Conservation (phyloP, 768 basidiomycete genomes). For the Tylopilus intermedius region DNA sequence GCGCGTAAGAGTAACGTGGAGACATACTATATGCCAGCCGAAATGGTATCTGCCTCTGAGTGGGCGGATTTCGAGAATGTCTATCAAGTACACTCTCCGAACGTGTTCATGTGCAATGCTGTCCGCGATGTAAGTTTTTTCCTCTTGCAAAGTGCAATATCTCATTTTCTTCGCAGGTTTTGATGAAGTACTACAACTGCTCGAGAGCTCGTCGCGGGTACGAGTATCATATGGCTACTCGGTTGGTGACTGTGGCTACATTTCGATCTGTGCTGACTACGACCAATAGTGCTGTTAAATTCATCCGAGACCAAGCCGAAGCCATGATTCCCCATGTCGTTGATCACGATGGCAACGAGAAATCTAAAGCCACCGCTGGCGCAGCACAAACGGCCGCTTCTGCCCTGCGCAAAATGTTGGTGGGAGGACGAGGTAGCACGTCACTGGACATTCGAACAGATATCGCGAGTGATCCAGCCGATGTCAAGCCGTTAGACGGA, state of each 20-base stretch:
- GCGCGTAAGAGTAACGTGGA: slow-evolving; percentile 33
- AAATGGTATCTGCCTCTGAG: slow-evolving; percentile 62
- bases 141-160: not conserved
- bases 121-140: slow-evolving; percentile 65
- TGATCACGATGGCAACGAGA: slow-evolving; percentile 19
- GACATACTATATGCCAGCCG: slow-evolving; percentile 63
- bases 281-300: slow-evolving; percentile 65
- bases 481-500: slow-evolving; percentile 58
- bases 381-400: slow-evolving; percentile 65
- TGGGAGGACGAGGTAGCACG: slow-evolving; percentile 46
- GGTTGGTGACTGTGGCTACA: slow-evolving; percentile 40
- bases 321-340: slow-evolving; percentile 22
- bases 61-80: slow-evolving; percentile 86
- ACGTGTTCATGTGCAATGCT: slow-evolving; percentile 68
- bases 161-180: slow-evolving; percentile 47
- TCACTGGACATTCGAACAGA: slow-evolving; percentile 35
- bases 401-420: slow-evolving; percentile 61
- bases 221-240: slow-evolving; percentile 85
- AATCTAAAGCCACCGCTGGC: slow-evolving; percentile 31
- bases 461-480: slow-evolving; percentile 29
- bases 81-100: slow-evolving; percentile 85
- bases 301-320: slow-evolving; percentile 79
- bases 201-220: slow-evolving; percentile 69
- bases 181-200: slow-evolving; percentile 86
- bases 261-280: slow-evolving; percentile 7